Base-by-base conservation (phyloP, 768 basidiomycete species). In the Rubroboletus pulcherrimus region DNA sequence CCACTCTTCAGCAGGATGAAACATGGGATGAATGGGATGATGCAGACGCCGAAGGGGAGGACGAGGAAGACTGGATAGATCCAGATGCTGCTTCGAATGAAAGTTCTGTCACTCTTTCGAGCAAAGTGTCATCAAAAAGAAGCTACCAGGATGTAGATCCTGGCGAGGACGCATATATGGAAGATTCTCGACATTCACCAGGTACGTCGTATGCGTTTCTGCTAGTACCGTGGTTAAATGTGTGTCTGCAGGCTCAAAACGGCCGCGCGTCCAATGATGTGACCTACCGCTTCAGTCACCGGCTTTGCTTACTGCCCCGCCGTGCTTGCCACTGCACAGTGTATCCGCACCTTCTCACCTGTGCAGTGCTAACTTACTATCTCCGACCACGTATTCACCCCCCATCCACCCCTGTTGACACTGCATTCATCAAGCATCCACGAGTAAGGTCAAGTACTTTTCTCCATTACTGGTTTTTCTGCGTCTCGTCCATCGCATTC, bases 21-120 rank as follows among this genome's bases (percentile, higher is more conserved):
- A 53, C 51, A 1, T 73, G 70, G 71, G 69, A 71, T 29, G 66
- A 69, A 29, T 72, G 71, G 60, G 58, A 65, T 38, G 66, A 72
- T 30, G 61, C 68, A 14, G 76, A 76, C 44, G 78, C 72, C n/a
- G 81, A 80, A 54, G 78, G 73, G 37, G 82, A 78, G 31, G 67
- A 70, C 12, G 75, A 77, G 24, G 69, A 68, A 38, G 68, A 67
- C 19, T 82, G 79, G 79, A 75, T 73, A 49, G 76, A 78, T 44
- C 73, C 76, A 29, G 80, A 80, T 30, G 73, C 77, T 14, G 70
- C 68, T 8, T 82, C 80, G 15, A 78, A 78, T 54, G 71, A 81
- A 53, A 85, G 79, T 44, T 84, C 80, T 17, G 71, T 76, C 46
- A 83, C 83, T 2, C 70, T 85, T 48, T 83, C 82, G 12, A 84